Evolutionary conservation across 2,329 filamentous ascomycete species (phyloP), one percentile per base, ranked within the genome.

Genomic region (Ilyonectria mors-panacis): DNA sequence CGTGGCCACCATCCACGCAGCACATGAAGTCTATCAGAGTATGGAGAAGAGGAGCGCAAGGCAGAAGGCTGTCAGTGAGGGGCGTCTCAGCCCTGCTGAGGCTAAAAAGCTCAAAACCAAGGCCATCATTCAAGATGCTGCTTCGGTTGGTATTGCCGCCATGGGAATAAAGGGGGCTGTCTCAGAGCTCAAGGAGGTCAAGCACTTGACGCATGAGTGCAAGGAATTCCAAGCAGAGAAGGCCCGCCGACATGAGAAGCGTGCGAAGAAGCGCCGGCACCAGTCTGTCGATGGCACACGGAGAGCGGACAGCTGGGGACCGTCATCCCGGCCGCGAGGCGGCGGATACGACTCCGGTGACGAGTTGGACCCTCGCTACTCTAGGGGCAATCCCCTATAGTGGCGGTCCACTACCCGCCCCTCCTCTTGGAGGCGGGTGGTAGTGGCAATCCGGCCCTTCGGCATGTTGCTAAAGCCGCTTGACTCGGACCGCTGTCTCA

Each of bases 1-100:
- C 59, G 85, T 89, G 69, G 87, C 88, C 75, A 89, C 87, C 72
- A 88, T 90, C 73, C 87, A 89, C 78, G 88, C 88, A 71, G 87
- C 85, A 72, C 84, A 89, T 75, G 87, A 82, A 70, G 85, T 89
- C 74, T 89, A 89, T 76, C 80, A 85, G 74, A 89, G 86, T 78
- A 84, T 89, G 85, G 85, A 88, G 77, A 87, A 87, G 80, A 83
- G 87, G 65, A 83, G 85, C 45, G 79, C 81, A 68, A 83, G 87
- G 65, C 83, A 86, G 65, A 86, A 82, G 74, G 87, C 87, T 47
- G 86, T 89, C 59, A 82, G 79, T 50, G 83, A 89, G 71, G 88
- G 87, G 30, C 81, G 81, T n/a, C 78, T 89, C 23, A 86, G 84
- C 65, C 78, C 81, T 6, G 78, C 79, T 55, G 85, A 88, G 70